Evolutionary conservation across 139 green algal species (phyloP), one percentile per base, ranked within the genome.

Genomic region (Chlamydomonas sp.): DNA sequence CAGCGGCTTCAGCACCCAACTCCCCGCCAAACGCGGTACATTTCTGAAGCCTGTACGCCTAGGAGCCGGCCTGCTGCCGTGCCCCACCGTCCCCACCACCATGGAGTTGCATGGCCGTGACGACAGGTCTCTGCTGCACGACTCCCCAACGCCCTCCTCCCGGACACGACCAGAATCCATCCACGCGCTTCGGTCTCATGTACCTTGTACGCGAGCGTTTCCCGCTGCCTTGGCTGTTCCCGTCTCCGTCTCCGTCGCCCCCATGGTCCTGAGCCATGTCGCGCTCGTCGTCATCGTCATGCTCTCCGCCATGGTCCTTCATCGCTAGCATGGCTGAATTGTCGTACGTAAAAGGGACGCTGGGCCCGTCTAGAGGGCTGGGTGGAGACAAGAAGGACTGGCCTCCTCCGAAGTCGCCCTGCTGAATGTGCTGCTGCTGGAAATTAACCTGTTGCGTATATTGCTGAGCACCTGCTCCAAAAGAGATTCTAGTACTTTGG

Each of bases 131-230:
- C 73, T 58, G 73, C 16, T 10, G 12, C 14, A 31, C 20, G 73
- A 78, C 20, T 9, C 76, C 76, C 10, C 76, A 7, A 61, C 62
- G 20, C 10, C 76, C 6, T 67, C 18, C 9, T 49, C 16, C 73
- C n/a, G 8, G 16, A 57, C 73, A n/a, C 20, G 31, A 9, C 8
- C 12, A 14, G 61, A 6, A 9, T 63, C 58, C 31, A 49, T 49
- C 31, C 31, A 49, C 31, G 31, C 31, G 31, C 31, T 49, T 49
- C 31, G 31, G 31, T 49, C 31, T 49, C 31, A 49, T 49, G 31
- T 49, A 88, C 84, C 76, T 57, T n/a, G 75, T 78, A 1, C 84
- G 16, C 4, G 84, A 88, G 3, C 84, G 63, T 63, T 88, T 88
- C 49, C 84, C 76, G 75, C 84, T 83, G 75, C 84, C 75, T 64